Evolutionary conservation across 2,329 filamentous ascomycete species (phyloP), one percentile per base, ranked within the genome.

Genomic region (Dothistroma pini): DNA sequence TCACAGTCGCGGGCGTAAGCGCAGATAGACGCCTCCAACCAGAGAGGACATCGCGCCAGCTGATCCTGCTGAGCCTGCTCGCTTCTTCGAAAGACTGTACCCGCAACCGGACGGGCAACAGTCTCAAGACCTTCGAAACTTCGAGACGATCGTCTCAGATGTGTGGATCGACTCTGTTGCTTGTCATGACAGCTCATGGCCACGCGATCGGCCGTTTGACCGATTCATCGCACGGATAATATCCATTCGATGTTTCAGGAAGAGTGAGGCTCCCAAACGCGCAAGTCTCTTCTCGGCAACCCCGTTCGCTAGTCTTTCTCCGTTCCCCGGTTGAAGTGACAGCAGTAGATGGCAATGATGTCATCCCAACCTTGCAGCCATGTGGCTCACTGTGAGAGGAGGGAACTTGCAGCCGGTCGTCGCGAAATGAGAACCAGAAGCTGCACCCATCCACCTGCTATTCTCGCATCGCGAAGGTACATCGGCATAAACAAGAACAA

Each of bases 21-120:
- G 21, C 48, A n/a, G 48, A 51, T 51, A 51, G 48, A 31, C 48
- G 48, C 48, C 48, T 50, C 21, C 48, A 25, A 50, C 48, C 48
- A 50, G 8, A 50, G 11, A 50, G 38, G n/a, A n/a, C 41, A 14
- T 8, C 41, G 2, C 41, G 4, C n/a, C 14, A 44, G 9, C 41
- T 44, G 41, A 19, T 44, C 41, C n/a, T 44, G 9, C 41, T 44
- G 41, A 19, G 16, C 41, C n/a, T 44, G 14, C 41, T 44, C n/a
- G 41, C 41, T 44, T 44, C 41, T 44, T 10, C 35, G 1, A 44
- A n/a, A 19, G 16, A 19, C 41, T 6, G 25, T 29, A 2, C 6
- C 25, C 6, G 25, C 41, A 9, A 19, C 41, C n/a, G 41, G 8
- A 44, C 41, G 4, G n/a, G 16, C 41, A 8, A 19, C 41, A 44